Evolutionary conservation across 176 grass and related monocot species (phyloP).

Genomic region (Pontederia paniculata): DNA sequence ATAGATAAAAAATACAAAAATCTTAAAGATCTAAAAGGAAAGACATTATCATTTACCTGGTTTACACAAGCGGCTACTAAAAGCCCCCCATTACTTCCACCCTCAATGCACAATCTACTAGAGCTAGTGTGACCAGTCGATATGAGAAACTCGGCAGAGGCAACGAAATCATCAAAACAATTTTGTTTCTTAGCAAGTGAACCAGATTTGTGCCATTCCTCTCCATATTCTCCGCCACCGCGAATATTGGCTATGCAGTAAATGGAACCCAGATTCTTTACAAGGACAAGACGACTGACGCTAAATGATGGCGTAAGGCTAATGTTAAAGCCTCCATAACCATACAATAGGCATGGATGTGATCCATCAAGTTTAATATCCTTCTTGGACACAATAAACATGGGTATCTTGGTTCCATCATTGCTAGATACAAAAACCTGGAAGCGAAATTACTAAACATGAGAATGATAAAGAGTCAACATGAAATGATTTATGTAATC

Average conservation of each 20-base stretch:
- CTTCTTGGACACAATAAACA: slow-evolving; percentile 81
- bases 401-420: slow-evolving; percentile 79
- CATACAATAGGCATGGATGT: slow-evolving; percentile 76
- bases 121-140: slow-evolving; percentile 54
- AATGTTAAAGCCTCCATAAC: slow-evolving; percentile 88
- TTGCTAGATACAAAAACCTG: slow-evolving; percentile 73
- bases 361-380: slow-evolving; percentile 67
- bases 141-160: slow-evolving; percentile 68
- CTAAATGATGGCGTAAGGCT: slow-evolving; percentile 73
- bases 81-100: slow-evolving; percentile 91
- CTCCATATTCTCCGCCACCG: slow-evolving; percentile 93
- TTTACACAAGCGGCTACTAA: slow-evolving; percentile 90
- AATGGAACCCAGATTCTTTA: slow-evolving; percentile 53
- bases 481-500: neutral
- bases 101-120: slow-evolving; percentile 75
- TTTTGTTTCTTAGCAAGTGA: slow-evolving; percentile 82
- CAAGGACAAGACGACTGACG: slow-evolving; percentile 56
- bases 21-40: neutral
- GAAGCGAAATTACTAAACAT: slow-evolving; percentile 8
- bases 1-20: too few species aligned
- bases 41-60: slow-evolving; percentile 33
- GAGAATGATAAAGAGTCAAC: neutral
- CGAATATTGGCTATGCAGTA: slow-evolving; percentile 86
- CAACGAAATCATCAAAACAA: slow-evolving; percentile 89
- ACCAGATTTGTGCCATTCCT: slow-evolving; percentile 98